Percentiles rank a stretch among this genome's conserved stretches.
phyloP scores from a whole-genome alignment of 2,329 filamentous ascomycete genomes.

The Clarireedia homoeocarpa region DNA sequence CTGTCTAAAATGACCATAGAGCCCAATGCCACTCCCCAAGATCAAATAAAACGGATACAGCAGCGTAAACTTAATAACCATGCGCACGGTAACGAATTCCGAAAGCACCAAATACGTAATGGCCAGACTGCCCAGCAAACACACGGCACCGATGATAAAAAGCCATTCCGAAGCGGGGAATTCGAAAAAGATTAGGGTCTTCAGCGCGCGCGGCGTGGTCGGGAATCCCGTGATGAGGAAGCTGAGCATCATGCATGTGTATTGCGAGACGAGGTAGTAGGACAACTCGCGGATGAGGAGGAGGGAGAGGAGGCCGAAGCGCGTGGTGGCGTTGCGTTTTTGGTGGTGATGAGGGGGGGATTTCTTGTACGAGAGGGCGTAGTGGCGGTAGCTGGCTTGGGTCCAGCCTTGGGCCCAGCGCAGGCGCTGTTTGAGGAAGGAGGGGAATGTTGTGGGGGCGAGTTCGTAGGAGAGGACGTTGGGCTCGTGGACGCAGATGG shows the following conservation, averaged over 20 bases:
- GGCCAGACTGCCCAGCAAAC: slow-evolving; percentile 37
- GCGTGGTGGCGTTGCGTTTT: slow-evolving; percentile 30
- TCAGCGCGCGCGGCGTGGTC: slow-evolving; percentile 30
- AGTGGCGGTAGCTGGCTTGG: slow-evolving; percentile 38
- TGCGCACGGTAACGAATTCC: slow-evolving; percentile 35
- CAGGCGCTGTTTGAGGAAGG: slow-evolving; percentile 43
- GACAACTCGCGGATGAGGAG: slow-evolving; percentile 38
- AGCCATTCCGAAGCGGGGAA: slow-evolving; percentile 42
- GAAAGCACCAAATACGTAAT: slow-evolving; percentile 39
- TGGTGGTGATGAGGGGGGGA: slow-evolving; percentile 22
- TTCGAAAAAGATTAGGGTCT: slow-evolving; percentile 38
- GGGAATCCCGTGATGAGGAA: slow-evolving; percentile 40
- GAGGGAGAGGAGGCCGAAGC: slow-evolving; percentile 38
- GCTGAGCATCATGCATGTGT: slow-evolving; percentile 37
- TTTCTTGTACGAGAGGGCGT: slow-evolving; percentile 35
- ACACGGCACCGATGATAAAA: slow-evolving; percentile 35
- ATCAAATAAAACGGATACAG: slow-evolving; percentile 36
- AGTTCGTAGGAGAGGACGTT: slow-evolving; percentile 42
- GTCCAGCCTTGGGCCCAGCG: slow-evolving; percentile 44
- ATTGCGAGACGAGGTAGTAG: slow-evolving; percentile 42
- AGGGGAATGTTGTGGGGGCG: slow-evolving; percentile 36
- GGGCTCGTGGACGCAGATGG: slow-evolving; percentile 39
- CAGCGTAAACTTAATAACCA: slow-evolving; percentile 36
- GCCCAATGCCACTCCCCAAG: not conserved
- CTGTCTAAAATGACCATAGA: slow-evolving; percentile 12